These are phyloP conservation scores for Pichia sp. DNA, from an alignment of 1,139 yeast species.

Conservation along the genomic window DNA sequence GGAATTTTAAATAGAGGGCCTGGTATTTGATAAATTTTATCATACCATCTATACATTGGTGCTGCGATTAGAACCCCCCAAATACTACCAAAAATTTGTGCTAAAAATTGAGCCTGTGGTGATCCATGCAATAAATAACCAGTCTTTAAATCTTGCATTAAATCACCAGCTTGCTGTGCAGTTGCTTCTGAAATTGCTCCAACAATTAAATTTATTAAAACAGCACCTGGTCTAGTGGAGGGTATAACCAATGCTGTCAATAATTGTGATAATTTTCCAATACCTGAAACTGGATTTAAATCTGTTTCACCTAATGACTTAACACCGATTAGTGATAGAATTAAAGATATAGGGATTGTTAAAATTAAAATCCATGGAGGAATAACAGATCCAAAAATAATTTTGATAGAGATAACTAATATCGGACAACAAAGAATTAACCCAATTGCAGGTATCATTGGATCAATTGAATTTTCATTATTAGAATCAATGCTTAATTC, in stretches of 20 bases:
- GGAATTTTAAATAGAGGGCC: constrained; percentile 78
- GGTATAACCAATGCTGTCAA: constrained; percentile 83
- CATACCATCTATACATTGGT: constrained; percentile 76
- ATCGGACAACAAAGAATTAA: constrained; percentile 56
- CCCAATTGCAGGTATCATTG: constrained; percentile 43
- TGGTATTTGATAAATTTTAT: constrained; percentile 77
- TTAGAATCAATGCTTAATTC: constrained; percentile 21
- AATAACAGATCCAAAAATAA: constrained; percentile 63
- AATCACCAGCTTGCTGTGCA: constrained; percentile 97
- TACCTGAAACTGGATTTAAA: constrained; percentile 93
- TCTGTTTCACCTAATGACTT: constrained; percentile 96
- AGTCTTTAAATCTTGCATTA: constrained; percentile 95
- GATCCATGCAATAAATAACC: constrained; percentile 91
- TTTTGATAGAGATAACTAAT: constrained; percentile 58
- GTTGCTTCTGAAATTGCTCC: constrained; percentile 99
- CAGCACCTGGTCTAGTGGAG: constrained; percentile 60
- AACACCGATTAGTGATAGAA: constrained; percentile 80
- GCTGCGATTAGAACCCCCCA: constrained; percentile 80
- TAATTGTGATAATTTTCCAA: constrained; percentile 88
- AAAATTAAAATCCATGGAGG: constrained; percentile 65
- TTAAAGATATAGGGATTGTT: constrained; percentile 69
- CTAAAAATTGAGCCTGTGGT: constrained; percentile 84
- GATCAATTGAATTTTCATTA: constrained; percentile 17
- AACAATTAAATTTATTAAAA: constrained; percentile 79
- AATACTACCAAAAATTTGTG: constrained; percentile 80